Conservation (phyloP, 345 rosid genomes). For the Brassica incana region DNA sequence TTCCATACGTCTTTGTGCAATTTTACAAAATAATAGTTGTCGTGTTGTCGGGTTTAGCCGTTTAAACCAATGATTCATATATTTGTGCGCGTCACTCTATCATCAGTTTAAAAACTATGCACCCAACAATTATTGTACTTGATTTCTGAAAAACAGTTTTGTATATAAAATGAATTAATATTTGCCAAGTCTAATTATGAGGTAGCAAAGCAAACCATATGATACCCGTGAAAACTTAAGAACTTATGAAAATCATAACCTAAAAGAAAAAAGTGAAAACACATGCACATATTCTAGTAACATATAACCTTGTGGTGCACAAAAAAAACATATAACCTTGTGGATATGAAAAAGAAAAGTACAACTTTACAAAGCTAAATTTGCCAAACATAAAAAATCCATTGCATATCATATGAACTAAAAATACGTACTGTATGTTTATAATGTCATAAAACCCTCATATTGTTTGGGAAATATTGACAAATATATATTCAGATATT, state of each 20-base stretch:
- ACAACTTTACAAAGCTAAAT: background rate
- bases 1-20: slow-evolving; percentile 16
- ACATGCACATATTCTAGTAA: background rate
- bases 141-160: background rate
- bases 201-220: background rate
- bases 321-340: background rate
- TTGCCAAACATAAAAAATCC: background rate
- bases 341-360: background rate
- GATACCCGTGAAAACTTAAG: background rate
- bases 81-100: background rate
- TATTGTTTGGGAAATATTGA: background rate
- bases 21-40: background rate
- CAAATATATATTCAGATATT: background rate
- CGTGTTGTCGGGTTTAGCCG: background rate
- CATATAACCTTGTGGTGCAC: background rate
- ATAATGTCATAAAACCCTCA: background rate
- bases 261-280: background rate
- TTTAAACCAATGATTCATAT: background rate
- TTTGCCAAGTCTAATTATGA: background rate
- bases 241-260: background rate
- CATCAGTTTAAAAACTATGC: background rate
- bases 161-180: background rate
- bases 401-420: background rate
- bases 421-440: background rate
- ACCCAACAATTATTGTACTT: background rate